Evolutionary conservation across 2,329 filamentous ascomycete genomes (phyloP).

Genomic region (Blumeriella jaapii): DNA sequence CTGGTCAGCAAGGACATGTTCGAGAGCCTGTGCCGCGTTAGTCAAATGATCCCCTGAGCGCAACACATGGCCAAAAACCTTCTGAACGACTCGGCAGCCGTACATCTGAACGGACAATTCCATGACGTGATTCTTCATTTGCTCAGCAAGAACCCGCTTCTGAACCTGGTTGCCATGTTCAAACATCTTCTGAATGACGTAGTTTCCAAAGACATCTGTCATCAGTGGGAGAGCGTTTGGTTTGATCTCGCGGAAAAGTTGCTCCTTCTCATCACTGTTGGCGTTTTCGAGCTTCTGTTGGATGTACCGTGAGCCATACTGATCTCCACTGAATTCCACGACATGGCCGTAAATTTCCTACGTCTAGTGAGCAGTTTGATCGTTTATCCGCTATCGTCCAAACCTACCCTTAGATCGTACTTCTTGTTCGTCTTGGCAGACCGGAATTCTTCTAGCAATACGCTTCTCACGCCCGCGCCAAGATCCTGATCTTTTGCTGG

Average conservation of each 20-base stretch:
- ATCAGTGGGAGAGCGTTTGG: slow-evolving; percentile 78
- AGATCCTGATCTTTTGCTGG: slow-evolving; percentile 27
- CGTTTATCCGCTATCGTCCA: not conserved
- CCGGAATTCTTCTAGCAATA: slow-evolving; percentile 69
- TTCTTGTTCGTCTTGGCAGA: slow-evolving; percentile 57
- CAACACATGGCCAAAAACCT: slow-evolving; percentile 39
- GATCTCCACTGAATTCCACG: slow-evolving; percentile 91
- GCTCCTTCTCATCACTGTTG: slow-evolving; percentile 92
- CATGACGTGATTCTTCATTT: slow-evolving; percentile 79
- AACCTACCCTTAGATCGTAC: slow-evolving; percentile 62
- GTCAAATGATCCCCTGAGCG: not conserved
- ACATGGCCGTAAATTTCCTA: slow-evolving; percentile 76
- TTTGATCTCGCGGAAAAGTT: slow-evolving; percentile 77
- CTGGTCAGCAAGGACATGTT: slow-evolving; percentile 85
- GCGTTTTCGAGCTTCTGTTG: slow-evolving; percentile 85
- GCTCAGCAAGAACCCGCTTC: slow-evolving; percentile 73
- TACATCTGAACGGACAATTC: slow-evolving; percentile 80
- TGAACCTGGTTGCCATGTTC: slow-evolving; percentile 91
- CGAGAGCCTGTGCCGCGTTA: slow-evolving; percentile 53
- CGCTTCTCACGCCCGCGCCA: slow-evolving; percentile 50
- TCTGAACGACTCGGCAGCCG: slow-evolving; percentile 90
- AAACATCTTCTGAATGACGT: slow-evolving; percentile 96
- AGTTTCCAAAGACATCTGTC: slow-evolving; percentile 96
- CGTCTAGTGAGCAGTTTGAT: not conserved
- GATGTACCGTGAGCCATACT: slow-evolving; percentile 91